Evolutionary conservation across 306 rosid species (phyloP), one percentile per base, ranked within the genome.

Genomic region (Fragaria vesca): DNA sequence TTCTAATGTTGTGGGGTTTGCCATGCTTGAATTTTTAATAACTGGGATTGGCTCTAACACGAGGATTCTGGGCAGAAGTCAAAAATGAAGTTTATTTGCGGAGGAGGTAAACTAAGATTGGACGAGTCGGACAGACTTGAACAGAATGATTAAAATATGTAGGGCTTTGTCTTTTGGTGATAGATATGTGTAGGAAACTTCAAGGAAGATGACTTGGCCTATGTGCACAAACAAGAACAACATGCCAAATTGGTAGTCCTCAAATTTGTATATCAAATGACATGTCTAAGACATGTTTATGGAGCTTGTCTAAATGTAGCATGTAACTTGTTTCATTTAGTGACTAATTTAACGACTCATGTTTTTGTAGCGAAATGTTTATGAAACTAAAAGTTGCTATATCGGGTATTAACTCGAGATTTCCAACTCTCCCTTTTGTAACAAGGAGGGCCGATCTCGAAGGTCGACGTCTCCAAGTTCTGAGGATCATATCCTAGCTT

Each of bases 191-290:
- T 38, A 66, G 71, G 71, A 38, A 36, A 66, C 71, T 38, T 66
- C 30, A 18, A 66, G 71, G 71, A 66, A 38, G 71, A 66, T 66
- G 48, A 66, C 71, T 18, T 17, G 71, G 48, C 71, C 45, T 36
- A 6, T 34, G 12, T 66, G 1, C 71, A 66, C 13, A 38, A n/a
- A 66, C 71, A 66, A 40, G 42, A 16, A 66, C 26, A 36, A 66
- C 28, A 38, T 66, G 46, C 43, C 68, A 13, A 28, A 30, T 62
- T 0, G 12, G 30, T 2, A 38, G 6, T 32, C 10, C 17, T 30
- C 18, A 21, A 10, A 3, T 58, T 58, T 54, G 60, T 55, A 6
- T n/a, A 55, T 55, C 30, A 55, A 57, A 57, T n/a, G 13, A 57
- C 12, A 28, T 12, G 40, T 21, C 3, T 10, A 2, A 12, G 2